These are phyloP conservation scores for Epichloe uncinata DNA, from an alignment of 2,329 filamentous ascomycete species.

Conservation along the genomic window DNA sequence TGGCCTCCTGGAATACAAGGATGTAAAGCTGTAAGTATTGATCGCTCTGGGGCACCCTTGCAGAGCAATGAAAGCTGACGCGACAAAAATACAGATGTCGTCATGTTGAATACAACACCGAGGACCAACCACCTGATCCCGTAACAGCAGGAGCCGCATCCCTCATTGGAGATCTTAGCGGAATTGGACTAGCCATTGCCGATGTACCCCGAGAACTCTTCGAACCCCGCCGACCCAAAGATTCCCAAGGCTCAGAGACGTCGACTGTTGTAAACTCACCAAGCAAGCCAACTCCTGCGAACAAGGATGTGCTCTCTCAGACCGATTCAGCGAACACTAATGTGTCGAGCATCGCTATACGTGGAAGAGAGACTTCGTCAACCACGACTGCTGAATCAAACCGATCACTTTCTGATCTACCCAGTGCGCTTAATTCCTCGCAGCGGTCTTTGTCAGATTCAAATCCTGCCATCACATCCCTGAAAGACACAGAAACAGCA, in stretches of 20 bases:
- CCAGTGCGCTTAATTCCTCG: background rate
- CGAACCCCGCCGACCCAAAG: slow-evolving; percentile 20
- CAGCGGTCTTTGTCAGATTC: background rate
- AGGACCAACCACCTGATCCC: slow-evolving; percentile 67
- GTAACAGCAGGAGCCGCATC: slow-evolving; percentile 65
- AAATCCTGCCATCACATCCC: background rate
- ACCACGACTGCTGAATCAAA: background rate
- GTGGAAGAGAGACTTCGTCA: background rate
- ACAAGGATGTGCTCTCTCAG: slow-evolving; percentile 4
- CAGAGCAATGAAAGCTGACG: slow-evolving; percentile 4
- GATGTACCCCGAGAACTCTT: slow-evolving; percentile 53
- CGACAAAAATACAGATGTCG: slow-evolving; percentile 26
- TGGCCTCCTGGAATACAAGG: slow-evolving; percentile 51
- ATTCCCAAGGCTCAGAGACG: slow-evolving; percentile 1
- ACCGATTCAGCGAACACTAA: slow-evolving; percentile 3
- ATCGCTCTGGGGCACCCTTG: background rate
- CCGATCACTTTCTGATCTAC: background rate
- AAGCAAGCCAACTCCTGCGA: slow-evolving; percentile 4
- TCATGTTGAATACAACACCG: slow-evolving; percentile 56
- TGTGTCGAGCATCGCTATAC: background rate
- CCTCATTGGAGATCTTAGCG: slow-evolving; percentile 66
- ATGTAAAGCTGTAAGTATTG: slow-evolving; percentile 54
- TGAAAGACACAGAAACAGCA: background rate
- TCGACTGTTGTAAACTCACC: slow-evolving; percentile 2
- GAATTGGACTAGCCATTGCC: slow-evolving; percentile 69